Percentiles rank a stretch among this genome's conserved stretches.
phyloP scores from a whole-genome alignment of 768 basidiomycete species.

The Calocybe indica region DNA sequence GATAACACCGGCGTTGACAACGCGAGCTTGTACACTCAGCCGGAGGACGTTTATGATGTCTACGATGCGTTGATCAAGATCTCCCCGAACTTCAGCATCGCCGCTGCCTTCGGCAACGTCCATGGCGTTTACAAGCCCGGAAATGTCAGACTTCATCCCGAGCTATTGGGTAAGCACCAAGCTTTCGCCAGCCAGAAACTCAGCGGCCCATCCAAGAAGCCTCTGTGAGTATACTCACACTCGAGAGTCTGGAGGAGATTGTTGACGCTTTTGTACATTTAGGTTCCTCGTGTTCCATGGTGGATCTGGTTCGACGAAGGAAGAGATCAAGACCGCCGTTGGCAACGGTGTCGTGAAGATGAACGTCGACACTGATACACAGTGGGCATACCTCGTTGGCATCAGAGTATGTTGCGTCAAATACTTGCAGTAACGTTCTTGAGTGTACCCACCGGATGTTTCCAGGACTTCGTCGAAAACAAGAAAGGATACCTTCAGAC shows the following conservation, averaged over 20 bases:
- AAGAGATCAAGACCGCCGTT: constrained; percentile 93
- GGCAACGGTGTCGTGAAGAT: constrained; percentile 94
- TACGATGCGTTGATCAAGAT: constrained; percentile 78
- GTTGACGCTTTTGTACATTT: constrained; percentile 2
- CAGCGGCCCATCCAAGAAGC: constrained; percentile 58
- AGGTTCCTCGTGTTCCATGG: constrained; percentile 99
- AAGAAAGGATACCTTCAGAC: constrained; percentile 85
- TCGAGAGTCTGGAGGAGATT: not conserved
- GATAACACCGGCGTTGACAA: constrained; percentile 98
- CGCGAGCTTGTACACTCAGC: constrained; percentile 91
- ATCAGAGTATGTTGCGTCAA: constrained; percentile 52
- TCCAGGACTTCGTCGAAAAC: constrained; percentile 75
- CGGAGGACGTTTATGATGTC: constrained; percentile 92
- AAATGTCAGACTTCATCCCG: constrained; percentile 91
- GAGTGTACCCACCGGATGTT: not conserved
- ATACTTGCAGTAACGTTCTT: not conserved
- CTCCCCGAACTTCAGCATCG: constrained; percentile 93
- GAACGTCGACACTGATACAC: constrained; percentile 97
- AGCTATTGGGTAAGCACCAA: constrained; percentile 91
- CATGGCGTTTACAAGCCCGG: constrained; percentile 99
- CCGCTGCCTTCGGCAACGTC: constrained; percentile 97
- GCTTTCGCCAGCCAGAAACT: constrained; percentile 63
- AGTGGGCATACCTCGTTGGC: constrained; percentile 86
- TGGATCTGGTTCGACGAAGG: constrained; percentile 94
- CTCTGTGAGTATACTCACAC: constrained; percentile 55